Base-by-base conservation (phyloP, 2,329 filamentous ascomycete genomes). In the Herpotrichia juniperi region DNA sequence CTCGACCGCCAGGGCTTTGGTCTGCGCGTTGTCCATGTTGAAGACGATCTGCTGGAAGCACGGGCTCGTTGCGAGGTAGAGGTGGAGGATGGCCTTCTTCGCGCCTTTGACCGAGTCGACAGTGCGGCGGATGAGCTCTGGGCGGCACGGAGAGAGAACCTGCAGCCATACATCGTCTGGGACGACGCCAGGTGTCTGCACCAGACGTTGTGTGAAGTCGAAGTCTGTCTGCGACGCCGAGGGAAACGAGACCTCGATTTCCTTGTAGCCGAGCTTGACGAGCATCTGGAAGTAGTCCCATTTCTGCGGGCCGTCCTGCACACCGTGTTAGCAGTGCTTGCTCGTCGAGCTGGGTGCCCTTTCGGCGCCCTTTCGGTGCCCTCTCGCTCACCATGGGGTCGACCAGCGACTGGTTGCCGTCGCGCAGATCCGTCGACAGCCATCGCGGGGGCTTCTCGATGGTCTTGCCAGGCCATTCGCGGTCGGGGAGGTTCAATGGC, bases 241-340 rank as follows among this genome's bases (percentile, higher is more conserved):
- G 44, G 93, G 93, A 77, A 96, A 97, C 4, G 93, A 94, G 17
- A 97, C 89, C 73, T 97, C 93, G 61, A 97, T 97, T 78, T 97
- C 93, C 78, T 97, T 97, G 83, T 96, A 97, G 64, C 94, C 93
- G 44, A 97, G 83, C 56, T 93, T 87, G 67, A 88, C 86, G 48
- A 97, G 85, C 91, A 96, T 96, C 77, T 93, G 87, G 81, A 97
- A 97, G 82, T 93, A 97, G 56, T 83, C 81, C 86, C 89, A 94
- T 79, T 97, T 97, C 81, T 97, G 92, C 43, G 96, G 91, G 62
- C 91, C 91, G 69, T 91, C 94, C 91, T 94, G 66, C 24, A 46
- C 2, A 9, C 40, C 22, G 34, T 19, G 42, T 31, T 16, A 49
- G 46, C 14, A 24, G 12, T 7, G 45, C 34, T 25, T 10, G n/a